These are phyloP conservation scores for Exobasidium rhododendri DNA, from an alignment of 1,284 basidiomycete genomes.

Conservation along the genomic window DNA sequence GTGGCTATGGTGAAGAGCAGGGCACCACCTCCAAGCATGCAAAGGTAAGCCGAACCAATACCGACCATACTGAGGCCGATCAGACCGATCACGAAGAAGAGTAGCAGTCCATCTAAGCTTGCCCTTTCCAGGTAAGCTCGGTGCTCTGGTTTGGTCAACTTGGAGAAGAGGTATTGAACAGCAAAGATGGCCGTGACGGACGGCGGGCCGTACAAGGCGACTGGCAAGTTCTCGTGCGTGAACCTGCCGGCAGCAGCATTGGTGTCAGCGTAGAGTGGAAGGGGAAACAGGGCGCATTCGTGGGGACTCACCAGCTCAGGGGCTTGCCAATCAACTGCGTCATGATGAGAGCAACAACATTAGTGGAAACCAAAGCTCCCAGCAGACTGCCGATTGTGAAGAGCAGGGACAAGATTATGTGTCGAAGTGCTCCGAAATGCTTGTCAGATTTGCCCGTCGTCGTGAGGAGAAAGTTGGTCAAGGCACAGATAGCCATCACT, in stretches of 20 bases:
- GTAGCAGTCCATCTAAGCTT: conserved; percentile 21
- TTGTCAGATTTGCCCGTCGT: conserved; percentile 52
- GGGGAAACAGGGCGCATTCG: too few relatives aligned
- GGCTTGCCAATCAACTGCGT: conserved; percentile 64
- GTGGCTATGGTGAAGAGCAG: conserved; percentile 47
- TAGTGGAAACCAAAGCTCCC: conserved; percentile 63
- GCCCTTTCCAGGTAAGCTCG: conserved; percentile 42
- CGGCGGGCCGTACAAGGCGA: conserved; percentile 75
- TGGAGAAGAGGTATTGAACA: conserved; percentile 65
- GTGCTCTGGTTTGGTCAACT: conserved; percentile 58
- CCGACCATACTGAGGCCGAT: conserved; percentile 61
- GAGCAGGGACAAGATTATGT: conserved; percentile 34
- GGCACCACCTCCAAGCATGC: conserved; percentile 64
- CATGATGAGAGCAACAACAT: conserved; percentile 73
- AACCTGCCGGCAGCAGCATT: neutral
- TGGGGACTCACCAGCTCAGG: conserved; percentile 52
- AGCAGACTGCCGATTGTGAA: conserved; percentile 49
- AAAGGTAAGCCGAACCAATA: conserved; percentile 69
- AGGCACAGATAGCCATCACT: conserved; percentile 43
- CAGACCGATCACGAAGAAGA: conserved; percentile 38
- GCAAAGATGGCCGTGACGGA: conserved; percentile 62
- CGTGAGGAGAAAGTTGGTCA: conserved; percentile 51
- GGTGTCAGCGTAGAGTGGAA: neutral
- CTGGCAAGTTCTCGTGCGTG: conserved; percentile 67
- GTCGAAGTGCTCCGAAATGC: conserved; percentile 30